Base-by-base conservation (phyloP, 2,329 filamentous ascomycete genomes). In the Fusarium sp. region DNA sequence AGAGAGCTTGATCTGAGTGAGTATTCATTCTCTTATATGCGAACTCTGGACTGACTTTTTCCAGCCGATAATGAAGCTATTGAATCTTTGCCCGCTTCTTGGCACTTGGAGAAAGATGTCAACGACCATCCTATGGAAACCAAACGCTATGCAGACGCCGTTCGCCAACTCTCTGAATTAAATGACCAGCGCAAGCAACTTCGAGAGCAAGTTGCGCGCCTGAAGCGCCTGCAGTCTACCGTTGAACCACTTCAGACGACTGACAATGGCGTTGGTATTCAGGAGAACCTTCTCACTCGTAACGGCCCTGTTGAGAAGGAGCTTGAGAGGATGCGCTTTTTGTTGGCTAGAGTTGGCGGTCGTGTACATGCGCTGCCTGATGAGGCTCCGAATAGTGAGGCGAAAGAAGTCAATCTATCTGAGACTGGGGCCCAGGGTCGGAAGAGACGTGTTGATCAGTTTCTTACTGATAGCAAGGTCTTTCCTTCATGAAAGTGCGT, bases 241-340 rank as follows among this genome's bases (percentile, higher is more conserved):
- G 76, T 91, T 4, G 80, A 80, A 33, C 87, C 87, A 1, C 66
- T 72, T 23, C 58, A 59, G 41, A 75, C 64, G 17, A 64, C 51
- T 11, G 71, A 74, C 5, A 33, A 77, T 72, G 68, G 78, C 68
- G 65, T 77, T 66, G 70, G 78, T 10, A 79, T 90, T 9, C 91
- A 93, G 75, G 84, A 87, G 58, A 92, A 92, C 74, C 76, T 93
- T 5, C 83, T 91, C 3, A 89, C 87, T 49, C 85, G 86, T 31
- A 86, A 90, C 73, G 88, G 89, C 3, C 84, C 88, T 46, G 76
- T 93, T 11, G 90, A 90, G 74, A 80, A 80, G 52, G 90, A 93
- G 77, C 79, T 93, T 54, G 86, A 89, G 75, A 85, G 84, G 64
- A 91, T 90, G 84, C 84, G 88, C 33, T 81, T 89, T 67, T 77